Evolutionary conservation across 805 yeast genomes (phyloP), one percentile per base, ranked within the genome.

Genomic region (Metschnikowia continentalis): DNA sequence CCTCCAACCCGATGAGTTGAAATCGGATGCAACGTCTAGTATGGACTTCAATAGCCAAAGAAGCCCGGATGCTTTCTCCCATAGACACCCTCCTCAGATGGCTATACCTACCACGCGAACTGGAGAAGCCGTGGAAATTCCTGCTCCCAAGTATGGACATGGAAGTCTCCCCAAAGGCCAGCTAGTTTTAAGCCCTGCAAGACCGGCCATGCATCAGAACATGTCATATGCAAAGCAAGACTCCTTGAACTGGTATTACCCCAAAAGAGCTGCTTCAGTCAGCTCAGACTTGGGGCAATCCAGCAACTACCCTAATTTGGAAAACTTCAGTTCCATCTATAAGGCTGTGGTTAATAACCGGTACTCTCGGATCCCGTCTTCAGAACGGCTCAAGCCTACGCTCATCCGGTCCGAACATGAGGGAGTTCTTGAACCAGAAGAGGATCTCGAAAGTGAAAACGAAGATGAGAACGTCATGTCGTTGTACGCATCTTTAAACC

Each of bases 81-180:
- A 50, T 14, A 59, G 65, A 35, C 68, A 64, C 46, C 67, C 72
- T 0, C 75, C 76, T 1, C 67, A 78, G 61, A 80, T 88, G 84
- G 87, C 95, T 0, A 88, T 88, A 46, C 91, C 95, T 0, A 87
- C 94, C 0, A 86, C 92, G 0, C 68, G 90, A 56, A 79, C 81
- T 36, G 95, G 95, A 6, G 94, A 84, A 58, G 80, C 92, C 0
- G 80, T 87, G 2, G 94, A 88, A 61, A 87, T 88, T 26, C 85
- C 86, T 2, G 69, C 62, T 44, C 52, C 71, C 3, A 50, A 50
- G 20, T 46, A 47, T 23, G 26, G 26, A 3, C 46, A 42, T 19
- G 47, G 47, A 23, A 44, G 47, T 44, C 40, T 35, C 5, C 40
- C 47, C 14, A 44, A 44, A 15, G 23, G 40, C 2, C 47, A 23